A percentile compares a stretch with the other conserved stretches of the same genome.
Conservation (phyloP, 2,329 filamentous ascomycete species). For the Remersonia thermophila region DNA sequence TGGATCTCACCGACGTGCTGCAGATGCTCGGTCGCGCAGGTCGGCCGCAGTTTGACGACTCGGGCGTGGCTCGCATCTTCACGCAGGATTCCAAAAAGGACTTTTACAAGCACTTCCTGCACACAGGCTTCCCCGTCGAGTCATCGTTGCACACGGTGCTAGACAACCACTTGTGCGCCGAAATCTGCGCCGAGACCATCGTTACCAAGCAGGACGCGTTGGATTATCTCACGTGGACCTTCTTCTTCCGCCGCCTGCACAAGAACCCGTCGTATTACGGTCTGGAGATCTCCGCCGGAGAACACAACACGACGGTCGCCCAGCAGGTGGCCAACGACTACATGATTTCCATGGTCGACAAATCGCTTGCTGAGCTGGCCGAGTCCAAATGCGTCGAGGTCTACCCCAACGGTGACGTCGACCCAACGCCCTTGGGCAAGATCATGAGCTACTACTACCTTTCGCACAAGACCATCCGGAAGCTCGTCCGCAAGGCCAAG, state of each 20-base stretch:
- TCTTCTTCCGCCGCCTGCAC: conserved; percentile 93
- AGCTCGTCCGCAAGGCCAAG: conserved; percentile 66
- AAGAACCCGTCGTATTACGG: conserved; percentile 99
- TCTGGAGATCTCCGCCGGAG: conserved; percentile 81
- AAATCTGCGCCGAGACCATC: conserved; percentile 87
- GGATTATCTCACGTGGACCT: conserved; percentile 97
- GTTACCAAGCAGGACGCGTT: conserved; percentile 91
- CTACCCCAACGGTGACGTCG: conserved; percentile 77
- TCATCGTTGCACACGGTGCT: conserved; percentile 91
- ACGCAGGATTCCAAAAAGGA: conserved; percentile 97
- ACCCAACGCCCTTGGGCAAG: conserved; percentile 83
- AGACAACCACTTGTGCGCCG: conserved; percentile 91
- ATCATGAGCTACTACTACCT: conserved; percentile 99
- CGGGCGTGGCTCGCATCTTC: conserved; percentile 92
- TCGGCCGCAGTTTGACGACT: conserved; percentile 90
- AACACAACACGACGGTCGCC: conserved; percentile 76
- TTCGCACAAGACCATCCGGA: conserved; percentile 85
- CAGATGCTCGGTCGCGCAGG: conserved; percentile 97
- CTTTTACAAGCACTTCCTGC: conserved; percentile 98
- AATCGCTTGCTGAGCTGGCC: conserved; percentile 68
- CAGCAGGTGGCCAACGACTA: conserved; percentile 85
- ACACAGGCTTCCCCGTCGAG: conserved; percentile 95
- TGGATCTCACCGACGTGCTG: conserved; percentile 95
- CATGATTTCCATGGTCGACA: conserved; percentile 86
- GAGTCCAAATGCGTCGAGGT: conserved; percentile 74